Evolutionary conservation across 2,329 filamentous ascomycete species (phyloP), one percentile per base, ranked within the genome.

Genomic region (Elsinoe ampelina): DNA sequence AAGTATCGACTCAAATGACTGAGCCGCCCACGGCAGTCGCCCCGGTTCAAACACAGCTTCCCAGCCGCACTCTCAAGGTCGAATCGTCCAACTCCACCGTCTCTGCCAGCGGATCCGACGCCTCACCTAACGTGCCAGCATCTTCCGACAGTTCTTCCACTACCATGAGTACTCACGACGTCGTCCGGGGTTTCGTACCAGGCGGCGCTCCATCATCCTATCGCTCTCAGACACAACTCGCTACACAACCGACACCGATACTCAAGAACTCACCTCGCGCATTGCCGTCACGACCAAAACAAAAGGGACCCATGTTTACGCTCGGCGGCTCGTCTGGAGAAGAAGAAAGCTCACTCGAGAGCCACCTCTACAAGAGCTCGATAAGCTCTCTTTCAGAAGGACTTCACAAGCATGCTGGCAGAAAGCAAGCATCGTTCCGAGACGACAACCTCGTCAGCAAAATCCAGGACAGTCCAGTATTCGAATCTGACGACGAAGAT

Each of bases 141-240:
- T 66, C 75, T 58, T 70, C 77, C 36, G 83, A 86, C 64, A 87
- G 82, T 57, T 82, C 83, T 26, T 79, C 79, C 1, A 82, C 80
- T 10, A 80, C 82, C 51, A 71, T 83, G 61, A 78, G 80, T 63
- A 76, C 78, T 12, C 80, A 83, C 59, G 91, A 85, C 61, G 81
- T 95, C 58, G 85, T 95, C 54, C 87, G 88, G 61, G 91, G 91
- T 58, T 95, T 96, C 72, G 88, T 87, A 4, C 88, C 87, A 1
- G 85, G 86, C 22, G 82, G 85, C 59, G 77, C 86, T 41, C 85
- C 83, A 8, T 85, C 83, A 1, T 87, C 84, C 0, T 82, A 83
- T 64, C 80, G 84, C 62, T 85, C 75, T 61, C 81, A 76, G 65
- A 82, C 72, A 60, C 78, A 79, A 62, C 72, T 85, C 30, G 71